Evolutionary conservation across 176 grass and related monocot genomes (phyloP).

Genomic region (Tuctoria greenei): DNA sequence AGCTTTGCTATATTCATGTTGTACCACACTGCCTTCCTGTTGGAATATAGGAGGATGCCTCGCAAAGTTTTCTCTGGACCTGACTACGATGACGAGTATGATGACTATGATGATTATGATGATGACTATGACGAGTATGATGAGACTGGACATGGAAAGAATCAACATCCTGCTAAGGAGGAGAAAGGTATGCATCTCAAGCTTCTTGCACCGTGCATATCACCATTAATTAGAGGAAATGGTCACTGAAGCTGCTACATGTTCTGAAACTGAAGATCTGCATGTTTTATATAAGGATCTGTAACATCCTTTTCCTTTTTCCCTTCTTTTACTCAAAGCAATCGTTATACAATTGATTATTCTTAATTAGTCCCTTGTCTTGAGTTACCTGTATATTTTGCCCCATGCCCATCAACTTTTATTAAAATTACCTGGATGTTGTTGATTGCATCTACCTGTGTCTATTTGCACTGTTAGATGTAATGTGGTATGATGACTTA

Average conservation of each 20-base stretch:
- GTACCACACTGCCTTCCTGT: neutral
- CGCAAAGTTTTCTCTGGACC: conserved; percentile 69
- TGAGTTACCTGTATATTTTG: neutral
- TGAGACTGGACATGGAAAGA: conserved; percentile 2
- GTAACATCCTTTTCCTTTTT: neutral
- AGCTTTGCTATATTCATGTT: neutral
- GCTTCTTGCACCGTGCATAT: neutral
- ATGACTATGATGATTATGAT: conserved; percentile 56
- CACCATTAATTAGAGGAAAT: neutral
- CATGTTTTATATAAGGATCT: neutral
- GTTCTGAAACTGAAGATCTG: neutral
- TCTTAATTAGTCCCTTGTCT: neutral
- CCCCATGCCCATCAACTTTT: neutral
- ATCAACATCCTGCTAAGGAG: conserved; percentile 23
- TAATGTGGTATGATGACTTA: neutral
- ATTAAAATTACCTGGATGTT: conserved; percentile 5
- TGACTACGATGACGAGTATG: conserved; percentile 56
- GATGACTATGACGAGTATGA: conserved; percentile 61
- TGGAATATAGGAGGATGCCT: conserved; percentile 65
- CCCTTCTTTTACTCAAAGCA: neutral
- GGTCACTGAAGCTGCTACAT: neutral
- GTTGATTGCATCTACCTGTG: neutral
- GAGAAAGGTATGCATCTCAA: conserved; percentile 47
- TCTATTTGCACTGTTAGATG: neutral
- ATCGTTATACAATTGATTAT: neutral